Base-by-base conservation (phyloP, 2,329 filamentous ascomycete genomes). In the Volutella citrinella region DNA sequence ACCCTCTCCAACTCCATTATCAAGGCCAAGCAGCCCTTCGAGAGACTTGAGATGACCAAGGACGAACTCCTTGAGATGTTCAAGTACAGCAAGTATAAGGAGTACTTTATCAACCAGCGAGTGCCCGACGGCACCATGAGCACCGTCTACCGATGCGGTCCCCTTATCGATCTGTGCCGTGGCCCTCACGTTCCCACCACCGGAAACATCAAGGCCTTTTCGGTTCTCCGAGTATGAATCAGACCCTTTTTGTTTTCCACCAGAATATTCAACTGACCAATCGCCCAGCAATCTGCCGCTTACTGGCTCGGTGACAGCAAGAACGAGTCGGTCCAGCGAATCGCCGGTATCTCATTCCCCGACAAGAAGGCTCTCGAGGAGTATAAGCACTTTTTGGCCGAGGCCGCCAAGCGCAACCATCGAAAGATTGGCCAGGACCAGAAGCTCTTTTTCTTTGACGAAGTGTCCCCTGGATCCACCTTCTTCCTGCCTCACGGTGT, bases 361-460 rank as follows among this genome's bases (percentile, higher is more conserved):
- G 89, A 95, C 65, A 97, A 98, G 78, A 95, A 95, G 69, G 78
- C 81, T 54, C 87, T 98, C 68, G 81, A 86, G 28, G 89, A 94
- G 55, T 89, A 97, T 70, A 82, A 95, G 68, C 89, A 91, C 57
- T 94, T 95, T 67, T 76, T 98, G 19, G 91, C 95, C 55, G 93
- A 98, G 67, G 93, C 93, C n/a, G 91, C 93, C 42, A 95, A 95
- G 74, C 84, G 93, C 45, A 93, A 97, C 57, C 93, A 98, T 60
- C 77, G 91, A 48, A 88, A 87, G 67, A 90, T 98, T 49, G 93
- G 90, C 46, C 87, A 84, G 58, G 90, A 97, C 45, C 93, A 98
- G 63, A 91, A 97, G 60, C 80, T 98, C 8, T 98, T 95, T 74
- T 94, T 96, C 73, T 98, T 96, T 70, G 84, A 94, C 56, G 86